These are phyloP conservation scores for Backusella parvicylindrica DNA, from an alignment of 192 early-diverging fungal species.

Conservation along the genomic window DNA sequence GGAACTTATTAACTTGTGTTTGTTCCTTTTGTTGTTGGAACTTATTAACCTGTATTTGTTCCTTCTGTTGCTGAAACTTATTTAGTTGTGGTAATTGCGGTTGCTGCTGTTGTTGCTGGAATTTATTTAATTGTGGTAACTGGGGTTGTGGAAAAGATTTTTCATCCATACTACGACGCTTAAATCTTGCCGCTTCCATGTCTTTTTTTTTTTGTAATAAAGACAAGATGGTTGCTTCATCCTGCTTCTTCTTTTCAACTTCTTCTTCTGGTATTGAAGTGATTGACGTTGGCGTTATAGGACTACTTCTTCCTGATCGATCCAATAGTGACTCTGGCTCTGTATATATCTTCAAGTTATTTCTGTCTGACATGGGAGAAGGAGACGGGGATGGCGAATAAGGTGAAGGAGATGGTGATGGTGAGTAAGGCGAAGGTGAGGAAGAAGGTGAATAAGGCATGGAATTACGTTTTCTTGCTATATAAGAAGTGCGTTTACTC, in stretches of 20 bases:
- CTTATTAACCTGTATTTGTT: conserved; percentile 15
- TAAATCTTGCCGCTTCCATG: conserved; percentile 1
- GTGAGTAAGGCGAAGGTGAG: neutral
- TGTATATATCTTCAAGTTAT: neutral
- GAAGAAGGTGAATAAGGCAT: conserved; percentile 8
- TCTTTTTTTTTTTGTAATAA: conserved; percentile 8
- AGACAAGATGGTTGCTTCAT: neutral
- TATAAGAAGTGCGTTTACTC: conserved; percentile 18
- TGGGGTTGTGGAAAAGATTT: conserved; percentile 10
- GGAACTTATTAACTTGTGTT: neutral
- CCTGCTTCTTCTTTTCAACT: neutral
- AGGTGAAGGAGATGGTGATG: conserved; percentile 4
- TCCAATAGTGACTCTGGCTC: conserved; percentile 12
- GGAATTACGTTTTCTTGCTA: conserved; percentile 10
- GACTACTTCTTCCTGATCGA: neutral
- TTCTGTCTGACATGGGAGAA: neutral
- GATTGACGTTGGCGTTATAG: conserved; percentile 3
- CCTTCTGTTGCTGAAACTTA: conserved; percentile 4
- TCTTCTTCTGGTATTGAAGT: conserved; percentile 3
- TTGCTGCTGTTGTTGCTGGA: conserved; percentile 20
- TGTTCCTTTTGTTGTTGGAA: conserved; percentile 8
- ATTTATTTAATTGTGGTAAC: conserved; percentile 22
- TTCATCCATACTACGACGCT: neutral
- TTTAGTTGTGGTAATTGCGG: conserved; percentile 10
- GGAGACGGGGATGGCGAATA: neutral